Percentiles rank a stretch among this genome's conserved stretches.
These are phyloP conservation scores for Acanthamoeba triangularis DNA, from an alignment of 208 protist genomes.

Conservation along the genomic window DNA sequence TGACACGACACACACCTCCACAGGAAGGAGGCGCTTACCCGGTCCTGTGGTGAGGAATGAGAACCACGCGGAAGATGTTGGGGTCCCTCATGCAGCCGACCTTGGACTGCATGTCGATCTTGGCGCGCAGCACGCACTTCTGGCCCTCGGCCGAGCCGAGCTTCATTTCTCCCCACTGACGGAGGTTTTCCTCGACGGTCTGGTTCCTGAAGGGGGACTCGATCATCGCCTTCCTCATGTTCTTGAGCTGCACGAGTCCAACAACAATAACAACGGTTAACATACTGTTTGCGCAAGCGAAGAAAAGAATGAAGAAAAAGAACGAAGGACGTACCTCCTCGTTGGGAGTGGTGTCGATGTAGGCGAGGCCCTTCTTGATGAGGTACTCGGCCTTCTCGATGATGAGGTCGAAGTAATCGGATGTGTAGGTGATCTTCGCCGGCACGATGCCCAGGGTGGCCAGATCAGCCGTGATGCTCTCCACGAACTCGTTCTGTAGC, in stretches of 20 bases:
- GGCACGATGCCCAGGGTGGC: conserved; percentile 94
- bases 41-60: conserved; percentile 95
- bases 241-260: conserved; percentile 91
- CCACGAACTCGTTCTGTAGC: conserved; percentile 93
- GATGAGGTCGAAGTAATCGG: conserved; percentile 98
- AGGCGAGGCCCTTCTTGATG: conserved; percentile 93
- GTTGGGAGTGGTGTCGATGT: conserved; percentile 97
- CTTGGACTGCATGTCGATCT: conserved; percentile 97
- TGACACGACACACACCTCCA: background rate
- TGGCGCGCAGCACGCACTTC: conserved; percentile 97
- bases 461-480: conserved; percentile 97
- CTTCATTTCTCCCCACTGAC: conserved; percentile 93
- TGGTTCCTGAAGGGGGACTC: conserved; percentile 94
- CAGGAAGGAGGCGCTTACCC: conserved; percentile 81
- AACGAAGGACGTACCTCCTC: conserved; percentile 90
- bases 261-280: background rate
- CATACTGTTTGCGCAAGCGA: background rate
- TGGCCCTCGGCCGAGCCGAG: conserved; percentile 88
- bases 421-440: conserved; percentile 96
- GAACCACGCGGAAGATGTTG: conserved; percentile 97
- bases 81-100: conserved; percentile 99
- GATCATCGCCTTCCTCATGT: conserved; percentile 95
- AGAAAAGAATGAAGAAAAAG: too few species aligned
- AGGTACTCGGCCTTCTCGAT: conserved; percentile 94
- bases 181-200: conserved; percentile 97